Base-by-base conservation (phyloP, 2,329 filamentous ascomycete genomes). In the Colletotrichum salicis region DNA sequence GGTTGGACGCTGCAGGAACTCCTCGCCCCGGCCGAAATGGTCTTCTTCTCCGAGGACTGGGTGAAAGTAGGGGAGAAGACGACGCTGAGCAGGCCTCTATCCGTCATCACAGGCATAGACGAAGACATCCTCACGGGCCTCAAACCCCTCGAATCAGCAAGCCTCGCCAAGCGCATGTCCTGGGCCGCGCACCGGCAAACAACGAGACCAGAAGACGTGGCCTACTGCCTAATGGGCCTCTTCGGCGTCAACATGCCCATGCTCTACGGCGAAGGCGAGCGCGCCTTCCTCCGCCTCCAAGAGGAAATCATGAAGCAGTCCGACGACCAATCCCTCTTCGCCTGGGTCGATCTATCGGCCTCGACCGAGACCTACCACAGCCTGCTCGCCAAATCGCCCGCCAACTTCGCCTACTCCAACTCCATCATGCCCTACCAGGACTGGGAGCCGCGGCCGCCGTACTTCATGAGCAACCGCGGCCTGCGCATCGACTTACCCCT, bases 391-490 rank as follows among this genome's bases (percentile, higher is more conserved):
- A 48, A 48, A 4, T 48, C 85, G 88, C 22, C 84, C n/a, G 74
- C 76, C 52, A 78, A 78, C 4, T 86, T 86, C 74, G 78, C 79
- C 2, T 79, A 81, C 70, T 82, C 81, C 1, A 79, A 79, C 12
- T 74, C 79, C 22, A 79, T 78, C 2, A 67, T 80, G 10, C 77
- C 76, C 11, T 81, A 78, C 67, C 72, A 78, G 57, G 79, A 81
- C 62, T 79, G 76, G 75, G 77, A 79, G 68, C 76, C 77, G 7
- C 74, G 76, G 13, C 66, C 72, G 1, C 75, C 77, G 0, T 78
- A 78, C 41, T 54, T 70, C 22, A 75, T 79, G 65, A 75, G 77
- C 3, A 79, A 79, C 35, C 75, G 77, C 11, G 78, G 77, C 0
- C 73, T 79, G 4, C 75, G 73, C 10, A 76, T 79, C 5, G 72